These are phyloP conservation scores for Trypanosoma lewisi DNA, from an alignment of 208 protist species.

Conservation along the genomic window DNA sequence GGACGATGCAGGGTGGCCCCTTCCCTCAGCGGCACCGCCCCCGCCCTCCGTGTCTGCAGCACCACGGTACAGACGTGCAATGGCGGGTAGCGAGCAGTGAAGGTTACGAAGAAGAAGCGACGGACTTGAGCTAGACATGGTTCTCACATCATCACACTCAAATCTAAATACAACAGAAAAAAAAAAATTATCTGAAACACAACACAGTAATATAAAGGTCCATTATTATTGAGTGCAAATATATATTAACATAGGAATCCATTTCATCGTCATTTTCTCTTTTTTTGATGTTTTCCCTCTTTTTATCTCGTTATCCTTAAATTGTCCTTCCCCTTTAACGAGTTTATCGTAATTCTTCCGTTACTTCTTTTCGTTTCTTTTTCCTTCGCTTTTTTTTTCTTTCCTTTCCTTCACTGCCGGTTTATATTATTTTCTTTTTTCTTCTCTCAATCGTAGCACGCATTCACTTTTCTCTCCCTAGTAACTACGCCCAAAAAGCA, in stretches of 20 bases:
- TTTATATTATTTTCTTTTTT: not conserved
- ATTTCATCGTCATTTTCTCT: too few species aligned
- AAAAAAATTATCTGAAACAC: constrained; percentile 3
- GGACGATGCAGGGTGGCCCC: not conserved
- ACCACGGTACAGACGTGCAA: constrained; percentile 43
- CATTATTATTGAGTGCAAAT: too few species aligned
- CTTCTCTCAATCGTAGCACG: not conserved
- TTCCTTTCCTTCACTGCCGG: not conserved
- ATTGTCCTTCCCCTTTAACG: too few species aligned
- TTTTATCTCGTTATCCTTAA: too few species aligned
- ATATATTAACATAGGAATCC: too few species aligned
- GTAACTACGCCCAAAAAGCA: constrained; percentile 86
- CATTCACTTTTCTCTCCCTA: constrained; percentile 26
- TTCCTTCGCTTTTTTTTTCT: not conserved
- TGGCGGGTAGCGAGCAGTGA: constrained; percentile 43
- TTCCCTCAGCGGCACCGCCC: not conserved
- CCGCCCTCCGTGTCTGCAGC: not conserved
- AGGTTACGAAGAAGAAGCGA: constrained; percentile 68
- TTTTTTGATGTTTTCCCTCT: too few species aligned
- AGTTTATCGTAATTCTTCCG: too few species aligned
- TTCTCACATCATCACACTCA: not conserved
- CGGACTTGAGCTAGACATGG: constrained; percentile 11
- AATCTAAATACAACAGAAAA: constrained; percentile 6
- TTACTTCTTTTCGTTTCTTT: not conserved
- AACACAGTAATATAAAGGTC: not conserved